Evolutionary conservation across 139 green algal genomes (phyloP).

Genomic region (Eudorina sp.): DNA sequence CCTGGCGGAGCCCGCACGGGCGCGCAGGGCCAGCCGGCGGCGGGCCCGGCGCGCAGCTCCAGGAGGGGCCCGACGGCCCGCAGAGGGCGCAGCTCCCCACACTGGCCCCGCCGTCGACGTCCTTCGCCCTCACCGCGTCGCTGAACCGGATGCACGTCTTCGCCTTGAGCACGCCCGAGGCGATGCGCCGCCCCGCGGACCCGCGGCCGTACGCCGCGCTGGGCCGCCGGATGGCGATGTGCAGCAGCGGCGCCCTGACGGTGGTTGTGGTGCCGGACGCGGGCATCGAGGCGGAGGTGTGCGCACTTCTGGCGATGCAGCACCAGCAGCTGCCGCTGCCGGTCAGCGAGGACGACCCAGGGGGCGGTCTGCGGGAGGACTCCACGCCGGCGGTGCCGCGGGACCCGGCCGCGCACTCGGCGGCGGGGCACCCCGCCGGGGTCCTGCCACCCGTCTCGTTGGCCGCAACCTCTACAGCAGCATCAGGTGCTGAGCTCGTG

Average conservation of each 20-base stretch:
- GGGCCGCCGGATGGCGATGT: too few relatives aligned
- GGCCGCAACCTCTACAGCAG: too few relatives aligned
- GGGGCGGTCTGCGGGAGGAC: background rate
- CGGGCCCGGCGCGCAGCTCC: background rate
- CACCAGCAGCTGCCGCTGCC: slow-evolving; percentile 42
- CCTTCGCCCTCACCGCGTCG: background rate
- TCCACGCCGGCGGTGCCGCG: background rate
- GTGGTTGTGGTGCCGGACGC: slow-evolving; percentile 30
- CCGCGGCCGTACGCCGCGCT: too few relatives aligned
- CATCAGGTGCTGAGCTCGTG: background rate
- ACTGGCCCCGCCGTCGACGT: too few relatives aligned
- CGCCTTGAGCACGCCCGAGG: background rate
- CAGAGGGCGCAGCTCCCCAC: too few relatives aligned
- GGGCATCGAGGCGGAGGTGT: slow-evolving; percentile 23
- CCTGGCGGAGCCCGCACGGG: background rate
- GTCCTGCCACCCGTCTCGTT: too few relatives aligned
- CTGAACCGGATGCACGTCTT: background rate
- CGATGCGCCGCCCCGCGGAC: too few relatives aligned
- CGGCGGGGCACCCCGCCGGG: background rate
- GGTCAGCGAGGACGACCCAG: background rate
- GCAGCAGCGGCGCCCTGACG: slow-evolving; percentile 32
- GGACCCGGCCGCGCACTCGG: background rate
- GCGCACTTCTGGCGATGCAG: slow-evolving; percentile 23
- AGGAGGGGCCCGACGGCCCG: background rate
- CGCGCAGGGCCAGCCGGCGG: background rate